phyloP scores from a whole-genome alignment of 768 basidiomycete genomes.

The Sistotremastrum niveocremeum region DNA sequence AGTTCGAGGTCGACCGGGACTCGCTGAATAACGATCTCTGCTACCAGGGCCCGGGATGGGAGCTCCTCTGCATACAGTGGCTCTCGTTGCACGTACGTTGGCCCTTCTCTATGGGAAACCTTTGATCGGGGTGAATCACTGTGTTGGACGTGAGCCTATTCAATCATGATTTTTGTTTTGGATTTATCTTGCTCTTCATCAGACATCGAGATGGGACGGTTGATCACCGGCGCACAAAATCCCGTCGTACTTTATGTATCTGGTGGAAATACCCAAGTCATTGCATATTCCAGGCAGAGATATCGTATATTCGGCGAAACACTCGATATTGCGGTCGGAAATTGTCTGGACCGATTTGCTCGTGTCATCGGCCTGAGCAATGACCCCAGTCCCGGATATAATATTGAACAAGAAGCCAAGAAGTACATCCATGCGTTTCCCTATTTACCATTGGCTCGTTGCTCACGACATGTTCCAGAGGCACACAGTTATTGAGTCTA shows the following conservation, averaged over 20 bases:
- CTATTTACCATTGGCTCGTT: not conserved
- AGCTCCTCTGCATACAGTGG: constrained; percentile 89
- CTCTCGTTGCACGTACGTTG: constrained; percentile 82
- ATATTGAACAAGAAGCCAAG: constrained; percentile 93
- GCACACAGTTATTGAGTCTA: constrained; percentile 65
- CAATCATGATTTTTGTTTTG: not conserved
- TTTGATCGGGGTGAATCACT: constrained; percentile 96
- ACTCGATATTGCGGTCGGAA: constrained; percentile 97
- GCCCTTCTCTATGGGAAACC: constrained; percentile 83
- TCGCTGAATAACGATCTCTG: not conserved
- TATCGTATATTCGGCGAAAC: constrained; percentile 99
- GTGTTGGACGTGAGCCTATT: constrained; percentile 74
- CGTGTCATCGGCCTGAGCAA: constrained; percentile 89
- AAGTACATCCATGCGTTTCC: constrained; percentile 32
- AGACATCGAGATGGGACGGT: constrained; percentile 99
- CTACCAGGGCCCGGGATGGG: constrained; percentile 95
- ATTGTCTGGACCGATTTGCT: constrained; percentile 95
- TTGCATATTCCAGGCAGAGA: constrained; percentile 93
- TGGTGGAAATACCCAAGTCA: constrained; percentile 97
- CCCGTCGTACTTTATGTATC: constrained; percentile 97
- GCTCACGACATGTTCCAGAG: constrained; percentile 32
- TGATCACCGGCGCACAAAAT: constrained; percentile 87
- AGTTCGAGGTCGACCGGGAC: not conserved
- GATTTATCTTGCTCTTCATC: constrained; percentile 1
- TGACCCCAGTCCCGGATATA: constrained; percentile 92